Percentiles rank a stretch among this genome's conserved stretches.
Conservation (phyloP, 2,329 filamentous ascomycete species). For the Dactylellina parvicollis region DNA sequence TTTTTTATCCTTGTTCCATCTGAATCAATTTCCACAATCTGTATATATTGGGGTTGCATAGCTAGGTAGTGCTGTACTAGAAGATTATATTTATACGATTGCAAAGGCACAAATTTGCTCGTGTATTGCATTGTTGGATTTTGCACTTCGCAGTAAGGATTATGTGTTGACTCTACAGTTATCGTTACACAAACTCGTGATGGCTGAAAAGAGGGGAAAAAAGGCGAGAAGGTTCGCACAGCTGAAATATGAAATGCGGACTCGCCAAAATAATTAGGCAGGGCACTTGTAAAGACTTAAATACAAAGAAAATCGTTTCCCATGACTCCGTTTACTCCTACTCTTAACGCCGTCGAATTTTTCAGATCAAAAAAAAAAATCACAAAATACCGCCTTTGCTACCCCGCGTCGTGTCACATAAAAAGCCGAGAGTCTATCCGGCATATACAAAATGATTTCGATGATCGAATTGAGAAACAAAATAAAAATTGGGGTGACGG, state of each 20-base stretch:
- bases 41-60: constrained; percentile 7
- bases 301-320: constrained; percentile 1
- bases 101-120: neutral
- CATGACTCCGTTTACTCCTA: neutral
- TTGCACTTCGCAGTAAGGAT: too few species aligned
- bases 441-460: neutral
- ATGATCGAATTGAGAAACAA: constrained; percentile 3
- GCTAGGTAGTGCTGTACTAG: neutral
- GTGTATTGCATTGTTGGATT: too few species aligned
- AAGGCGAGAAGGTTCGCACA: too few species aligned
- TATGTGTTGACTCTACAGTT: too few species aligned
- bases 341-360: constrained; percentile 8
- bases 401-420: too few species aligned
- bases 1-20: neutral
- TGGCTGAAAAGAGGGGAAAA: too few species aligned
- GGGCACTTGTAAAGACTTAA: neutral
- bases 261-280: too few species aligned
- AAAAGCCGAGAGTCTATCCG: neutral
- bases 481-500: neutral
- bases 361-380: neutral
- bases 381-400: neutral
- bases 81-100: neutral
- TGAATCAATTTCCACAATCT: too few species aligned
- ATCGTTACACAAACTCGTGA: too few species aligned
- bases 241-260: too few species aligned